phyloP scores from a whole-genome alignment of 106 monocot species.

The Acorus calamus region DNA sequence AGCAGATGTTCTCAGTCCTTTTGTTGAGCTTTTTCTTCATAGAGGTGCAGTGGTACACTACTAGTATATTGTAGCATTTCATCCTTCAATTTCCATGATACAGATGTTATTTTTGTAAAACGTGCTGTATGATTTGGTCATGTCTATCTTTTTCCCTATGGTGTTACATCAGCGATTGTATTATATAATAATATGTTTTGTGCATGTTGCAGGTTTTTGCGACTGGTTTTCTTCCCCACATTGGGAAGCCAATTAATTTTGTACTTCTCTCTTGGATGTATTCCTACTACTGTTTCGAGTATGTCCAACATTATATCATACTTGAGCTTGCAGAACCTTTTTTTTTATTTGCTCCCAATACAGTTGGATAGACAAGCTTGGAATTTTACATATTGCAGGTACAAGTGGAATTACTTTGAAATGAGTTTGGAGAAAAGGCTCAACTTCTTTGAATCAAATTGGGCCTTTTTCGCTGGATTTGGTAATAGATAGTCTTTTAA shows the following conservation, averaged over 20 bases:
- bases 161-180: not conserved
- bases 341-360: not conserved
- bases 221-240: slow-evolving; percentile 60
- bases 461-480: slow-evolving; percentile 97
- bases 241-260: slow-evolving; percentile 80
- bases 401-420: slow-evolving; percentile 90
- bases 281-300: slow-evolving; percentile 97
- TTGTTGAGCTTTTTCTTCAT: slow-evolving; percentile 78
- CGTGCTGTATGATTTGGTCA: not conserved
- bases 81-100: no score
- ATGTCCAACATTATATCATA: slow-evolving; percentile 19
- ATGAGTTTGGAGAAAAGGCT: slow-evolving; percentile 69
- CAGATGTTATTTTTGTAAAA: no score
- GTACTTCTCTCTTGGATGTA: slow-evolving; percentile 94
- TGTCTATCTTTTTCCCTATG: not conserved
- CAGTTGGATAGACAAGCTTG: no score
- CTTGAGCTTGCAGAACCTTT: not conserved
- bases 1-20: slow-evolving; percentile 80
- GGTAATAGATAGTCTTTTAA: slow-evolving; percentile 33
- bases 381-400: slow-evolving; percentile 22
- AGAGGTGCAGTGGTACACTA: slow-evolving; percentile 58
- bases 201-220: slow-evolving; percentile 51
- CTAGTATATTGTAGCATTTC: slow-evolving; percentile 5
- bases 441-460: slow-evolving; percentile 90
- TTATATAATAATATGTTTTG: not conserved